Conservation (phyloP, 768 basidiomycete species). For the Naganishia antarctica region DNA sequence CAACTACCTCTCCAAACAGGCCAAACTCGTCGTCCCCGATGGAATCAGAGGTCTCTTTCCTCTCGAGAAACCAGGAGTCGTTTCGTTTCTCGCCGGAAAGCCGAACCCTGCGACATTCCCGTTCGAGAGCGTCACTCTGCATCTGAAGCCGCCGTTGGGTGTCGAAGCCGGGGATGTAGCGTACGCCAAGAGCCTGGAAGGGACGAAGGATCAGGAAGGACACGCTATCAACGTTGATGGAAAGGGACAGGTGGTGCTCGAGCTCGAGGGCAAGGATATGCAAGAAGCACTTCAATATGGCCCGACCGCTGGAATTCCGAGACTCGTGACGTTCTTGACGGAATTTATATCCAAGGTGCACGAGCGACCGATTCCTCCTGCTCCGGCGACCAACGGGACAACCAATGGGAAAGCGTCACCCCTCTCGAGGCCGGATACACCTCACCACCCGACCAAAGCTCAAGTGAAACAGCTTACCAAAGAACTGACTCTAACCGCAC, state of each 20-base stretch:
- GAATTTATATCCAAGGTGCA: constrained; percentile 31
- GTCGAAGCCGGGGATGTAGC: constrained; percentile 43
- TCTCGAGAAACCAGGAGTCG: constrained; percentile 67
- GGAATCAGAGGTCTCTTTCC: constrained; percentile 62
- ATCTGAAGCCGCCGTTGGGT: constrained; percentile 49
- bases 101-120: constrained; percentile 89
- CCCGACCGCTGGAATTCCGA: constrained; percentile 29
- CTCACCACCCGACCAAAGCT: constrained; percentile 21
- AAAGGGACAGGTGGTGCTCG: constrained; percentile 19
- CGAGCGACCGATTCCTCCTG: constrained; percentile 23
- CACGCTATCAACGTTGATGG: constrained; percentile 18
- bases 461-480: background rate
- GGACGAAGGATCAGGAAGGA: constrained; percentile 60
- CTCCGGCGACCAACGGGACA: background rate
- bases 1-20: constrained; percentile 27
- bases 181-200: constrained; percentile 72
- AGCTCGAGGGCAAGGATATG: constrained; percentile 64
- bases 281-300: constrained; percentile 62
- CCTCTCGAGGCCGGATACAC: constrained; percentile 21
- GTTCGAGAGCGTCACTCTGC: constrained; percentile 67
- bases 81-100: constrained; percentile 70
- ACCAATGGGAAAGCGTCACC: constrained; percentile 16
- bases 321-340: constrained; percentile 29
- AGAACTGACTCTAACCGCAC: constrained; percentile 19
- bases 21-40: constrained; percentile 25